Base-by-base conservation (phyloP, 352 stramenopile genomes). In the Phytophthora agathidicida region DNA sequence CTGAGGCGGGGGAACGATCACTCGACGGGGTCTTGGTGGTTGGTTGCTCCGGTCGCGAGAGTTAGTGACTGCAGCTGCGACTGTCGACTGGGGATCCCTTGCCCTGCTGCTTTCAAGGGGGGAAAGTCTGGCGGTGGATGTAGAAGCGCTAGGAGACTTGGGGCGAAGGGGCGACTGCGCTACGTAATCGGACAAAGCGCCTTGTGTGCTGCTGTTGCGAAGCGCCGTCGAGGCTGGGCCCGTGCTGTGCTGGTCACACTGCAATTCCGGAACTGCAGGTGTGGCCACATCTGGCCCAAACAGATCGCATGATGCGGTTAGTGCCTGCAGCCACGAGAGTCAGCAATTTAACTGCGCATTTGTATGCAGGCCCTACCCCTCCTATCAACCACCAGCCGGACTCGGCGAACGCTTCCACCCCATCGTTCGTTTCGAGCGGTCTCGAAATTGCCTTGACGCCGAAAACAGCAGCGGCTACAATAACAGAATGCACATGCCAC, bases 111-210 rank as follows among this genome's bases (percentile, higher is more conserved):
- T 14, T 43, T 26, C 24, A 14, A 35, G 20, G 38, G 38, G 7
- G 31, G 22, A 42, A 44, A 42, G 31, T 33, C 42, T 59, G 39
- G 38, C 30, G 41, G 39, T 9, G 41, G 23, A 70, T 73, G 65
- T 70, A 66, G 37, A 73, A 60, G 51, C 41, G 58, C 63, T 43
- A 46, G 55, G 24, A 54, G 59, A 53, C 47, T 65, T 39, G 54
- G 22, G 28, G 6, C 59, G 52, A 58, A 24, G 30, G 37, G 43
- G 51, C 44, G 37, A 65, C 27, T 59, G 26, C 17, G 45, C 35
- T 68, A 58, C 51, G 50, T 68, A 58, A 68, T 62, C 58, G 43
- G 41, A 47, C 26, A 55, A 61, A 39, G 36, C 10, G 17, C 24
- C 20, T 24, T n/a, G 24, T 47, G 13, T 31, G 9, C 22, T 46